Evolutionary conservation across 2,329 filamentous ascomycete species (phyloP).

Genomic region (Monosporascus sp.): DNA sequence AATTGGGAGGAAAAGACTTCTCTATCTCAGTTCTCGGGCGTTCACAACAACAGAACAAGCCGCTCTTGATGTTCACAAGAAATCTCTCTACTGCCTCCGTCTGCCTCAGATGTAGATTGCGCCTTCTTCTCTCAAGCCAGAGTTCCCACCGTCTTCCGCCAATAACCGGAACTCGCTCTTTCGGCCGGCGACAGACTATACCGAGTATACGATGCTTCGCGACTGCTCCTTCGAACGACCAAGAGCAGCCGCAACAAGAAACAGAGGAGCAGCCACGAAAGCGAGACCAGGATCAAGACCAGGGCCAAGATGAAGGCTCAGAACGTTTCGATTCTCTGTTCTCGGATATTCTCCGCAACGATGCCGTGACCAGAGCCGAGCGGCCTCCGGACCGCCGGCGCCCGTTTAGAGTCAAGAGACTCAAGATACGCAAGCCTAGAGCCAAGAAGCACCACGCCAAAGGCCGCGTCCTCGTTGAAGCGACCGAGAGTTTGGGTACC

Average conservation of each 20-base stretch:
- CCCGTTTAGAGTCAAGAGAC: constrained; percentile 1
- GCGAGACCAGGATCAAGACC: neutral
- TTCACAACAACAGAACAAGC: constrained; percentile 1
- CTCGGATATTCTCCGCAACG: neutral
- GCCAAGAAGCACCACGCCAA: constrained; percentile 13
- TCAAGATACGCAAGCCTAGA: constrained; percentile 3
- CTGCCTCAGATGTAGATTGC: constrained; percentile 34
- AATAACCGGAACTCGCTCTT: constrained; percentile 3
- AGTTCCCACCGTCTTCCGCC: constrained; percentile 9
- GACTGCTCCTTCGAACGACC: neutral
- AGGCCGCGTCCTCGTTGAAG: constrained; percentile 20
- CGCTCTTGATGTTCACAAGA: constrained; percentile 29
- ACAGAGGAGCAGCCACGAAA: neutral
- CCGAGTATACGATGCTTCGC: constrained; percentile 4
- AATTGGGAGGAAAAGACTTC: neutral
- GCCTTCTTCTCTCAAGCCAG: constrained; percentile 20
- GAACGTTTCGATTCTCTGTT: neutral
- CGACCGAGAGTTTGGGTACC: constrained; percentile 17
- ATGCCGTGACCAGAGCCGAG: neutral
- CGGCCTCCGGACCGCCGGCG: too few relatives aligned
- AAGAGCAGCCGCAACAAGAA: neutral
- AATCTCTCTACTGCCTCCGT: constrained; percentile 27
- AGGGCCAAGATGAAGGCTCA: neutral
- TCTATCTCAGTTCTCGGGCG: neutral
- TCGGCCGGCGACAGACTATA: constrained; percentile 2